Percentiles rank a stretch among this genome's conserved stretches.
Conservation (phyloP, 768 basidiomycete species). For the Leccinum disarticulatum region DNA sequence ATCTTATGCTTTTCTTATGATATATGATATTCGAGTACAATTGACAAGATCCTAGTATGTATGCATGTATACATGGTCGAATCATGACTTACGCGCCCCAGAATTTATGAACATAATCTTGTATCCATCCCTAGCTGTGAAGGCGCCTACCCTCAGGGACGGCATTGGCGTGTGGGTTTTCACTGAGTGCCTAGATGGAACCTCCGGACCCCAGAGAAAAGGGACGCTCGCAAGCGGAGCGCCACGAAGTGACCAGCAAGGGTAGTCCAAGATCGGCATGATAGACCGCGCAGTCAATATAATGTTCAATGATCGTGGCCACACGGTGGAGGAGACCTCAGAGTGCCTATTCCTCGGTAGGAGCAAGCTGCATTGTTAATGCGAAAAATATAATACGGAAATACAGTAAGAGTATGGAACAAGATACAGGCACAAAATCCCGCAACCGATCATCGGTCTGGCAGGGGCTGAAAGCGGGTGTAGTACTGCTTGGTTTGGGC, state of each 20-base stretch:
- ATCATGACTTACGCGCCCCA: conserved; percentile 3
- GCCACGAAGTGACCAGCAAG: background rate
- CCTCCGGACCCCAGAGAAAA: background rate
- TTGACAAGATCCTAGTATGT: conserved; percentile 15
- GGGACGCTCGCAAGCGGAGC: background rate
- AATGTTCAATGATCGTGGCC: background rate
- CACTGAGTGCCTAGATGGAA: background rate
- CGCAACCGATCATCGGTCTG: conserved; percentile 33
- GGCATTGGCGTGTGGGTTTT: background rate
- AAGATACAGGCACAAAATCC: background rate
- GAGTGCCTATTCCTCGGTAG: background rate
- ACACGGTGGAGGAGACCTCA: background rate
- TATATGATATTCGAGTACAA: conserved; percentile 9
- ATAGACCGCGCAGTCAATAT: background rate
- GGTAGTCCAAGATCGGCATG: background rate
- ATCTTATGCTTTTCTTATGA: conserved; percentile 9
- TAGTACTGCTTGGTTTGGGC: conserved; percentile 83
- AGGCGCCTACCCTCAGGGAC: background rate
- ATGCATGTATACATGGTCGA: background rate
- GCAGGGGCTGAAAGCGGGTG: conserved; percentile 69
- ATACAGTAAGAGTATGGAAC: conserved; percentile 5
- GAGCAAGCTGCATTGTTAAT: background rate
- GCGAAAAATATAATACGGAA: conserved; percentile 3
- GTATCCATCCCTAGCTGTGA: background rate
- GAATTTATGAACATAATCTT: background rate